phyloP scores from a whole-genome alignment of 2,329 filamentous ascomycete species.

The Monilinia polystroma region DNA sequence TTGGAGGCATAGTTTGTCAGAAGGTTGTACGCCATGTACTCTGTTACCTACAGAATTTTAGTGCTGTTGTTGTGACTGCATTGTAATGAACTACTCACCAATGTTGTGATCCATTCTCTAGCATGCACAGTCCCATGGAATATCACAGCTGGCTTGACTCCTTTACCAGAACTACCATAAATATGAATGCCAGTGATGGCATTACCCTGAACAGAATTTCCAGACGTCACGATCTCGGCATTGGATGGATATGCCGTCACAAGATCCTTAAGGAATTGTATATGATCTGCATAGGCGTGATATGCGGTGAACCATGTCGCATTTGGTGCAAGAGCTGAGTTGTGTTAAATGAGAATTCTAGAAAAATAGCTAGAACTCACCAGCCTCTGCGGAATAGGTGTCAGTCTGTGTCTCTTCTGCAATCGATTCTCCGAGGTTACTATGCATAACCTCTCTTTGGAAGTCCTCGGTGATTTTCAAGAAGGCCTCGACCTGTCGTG shows the following conservation, averaged over 20 bases:
- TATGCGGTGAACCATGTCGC: slow-evolving; percentile 54
- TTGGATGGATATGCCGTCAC: slow-evolving; percentile 47
- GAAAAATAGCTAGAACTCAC: slow-evolving; percentile 25
- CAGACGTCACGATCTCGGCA: slow-evolving; percentile 51
- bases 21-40: slow-evolving; percentile 54
- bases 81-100: slow-evolving; percentile 31
- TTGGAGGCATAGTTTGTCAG: slow-evolving; percentile 47
- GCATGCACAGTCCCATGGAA: slow-evolving; percentile 60
- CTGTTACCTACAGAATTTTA: slow-evolving; percentile 40
- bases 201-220: slow-evolving; percentile 49
- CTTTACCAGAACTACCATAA: slow-evolving; percentile 48
- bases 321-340: slow-evolving; percentile 34
- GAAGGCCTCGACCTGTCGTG: slow-evolving; percentile 43
- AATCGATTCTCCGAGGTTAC: slow-evolving; percentile 47
- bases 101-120: slow-evolving; percentile 59
- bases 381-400: slow-evolving; percentile 6
- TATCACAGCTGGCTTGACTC: slow-evolving; percentile 52
- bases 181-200: slow-evolving; percentile 51
- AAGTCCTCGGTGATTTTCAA: slow-evolving; percentile 41
- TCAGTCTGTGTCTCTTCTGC: slow-evolving; percentile 39
- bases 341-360: slow-evolving; percentile 21
- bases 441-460: slow-evolving; percentile 43
- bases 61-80: background rate
- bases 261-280: slow-evolving; percentile 50
- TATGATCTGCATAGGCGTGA: slow-evolving; percentile 53